Evolutionary conservation across 2,329 filamentous ascomycete species (phyloP).

Genomic region (Setomelanomma holmii): DNA sequence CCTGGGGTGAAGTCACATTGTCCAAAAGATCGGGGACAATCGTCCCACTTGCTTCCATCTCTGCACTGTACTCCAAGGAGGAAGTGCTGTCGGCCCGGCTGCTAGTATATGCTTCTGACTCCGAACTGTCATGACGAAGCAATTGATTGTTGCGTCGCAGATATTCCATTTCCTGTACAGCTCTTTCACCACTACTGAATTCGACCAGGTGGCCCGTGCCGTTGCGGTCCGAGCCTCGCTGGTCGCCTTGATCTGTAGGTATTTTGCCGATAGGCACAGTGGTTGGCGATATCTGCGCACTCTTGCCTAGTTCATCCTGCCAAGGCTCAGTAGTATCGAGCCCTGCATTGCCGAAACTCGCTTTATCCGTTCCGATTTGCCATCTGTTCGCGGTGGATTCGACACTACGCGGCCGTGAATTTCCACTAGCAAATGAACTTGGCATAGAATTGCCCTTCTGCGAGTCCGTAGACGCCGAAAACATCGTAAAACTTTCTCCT

Average conservation of each 20-base stretch:
- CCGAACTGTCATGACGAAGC: constrained; percentile 49
- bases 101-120: constrained; percentile 47
- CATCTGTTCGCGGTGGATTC: constrained; percentile 38
- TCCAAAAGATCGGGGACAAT: constrained; percentile 47
- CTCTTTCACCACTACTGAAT: constrained; percentile 38
- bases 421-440: constrained; percentile 56
- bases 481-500: constrained; percentile 68
- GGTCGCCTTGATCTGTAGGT: constrained; percentile 7
- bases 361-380: constrained; percentile 31
- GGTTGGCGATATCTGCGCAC: constrained; percentile 35
- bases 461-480: constrained; percentile 68
- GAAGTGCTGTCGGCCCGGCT: constrained; percentile 36
- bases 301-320: constrained; percentile 23
- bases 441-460: constrained; percentile 60
- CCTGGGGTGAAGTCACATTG: constrained; percentile 33
- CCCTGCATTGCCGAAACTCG: constrained; percentile 42
- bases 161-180: constrained; percentile 47
- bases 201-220: constrained; percentile 21
- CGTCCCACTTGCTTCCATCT: constrained; percentile 53
- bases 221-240: constrained; percentile 21
- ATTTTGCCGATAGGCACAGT: constrained; percentile 29
- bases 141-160: constrained; percentile 50
- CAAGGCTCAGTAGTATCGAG: constrained; percentile 9
- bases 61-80: constrained; percentile 36
- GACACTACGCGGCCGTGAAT: constrained; percentile 32